Percentiles rank a stretch among this genome's conserved stretches.
These are phyloP conservation scores for Papilionanthe hybrid DNA, from an alignment of 116 monocot species.

Conservation along the genomic window DNA sequence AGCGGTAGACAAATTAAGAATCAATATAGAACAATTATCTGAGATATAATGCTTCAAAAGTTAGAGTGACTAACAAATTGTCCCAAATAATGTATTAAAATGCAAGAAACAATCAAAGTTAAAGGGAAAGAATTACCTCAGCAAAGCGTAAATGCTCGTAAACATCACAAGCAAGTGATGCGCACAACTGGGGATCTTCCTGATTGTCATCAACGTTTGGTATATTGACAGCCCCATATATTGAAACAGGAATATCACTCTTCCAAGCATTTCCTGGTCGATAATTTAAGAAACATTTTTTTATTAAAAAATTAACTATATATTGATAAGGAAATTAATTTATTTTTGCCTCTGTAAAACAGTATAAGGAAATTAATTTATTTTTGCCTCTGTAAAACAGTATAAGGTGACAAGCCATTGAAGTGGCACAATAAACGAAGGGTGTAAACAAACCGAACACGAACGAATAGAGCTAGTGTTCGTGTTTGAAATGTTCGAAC, in stretches of 20 bases:
- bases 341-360: neutral
- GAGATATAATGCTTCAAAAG: neutral
- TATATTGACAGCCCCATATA: conserved; percentile 26
- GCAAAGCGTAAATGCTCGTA: conserved; percentile 64
- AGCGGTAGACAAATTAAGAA: neutral
- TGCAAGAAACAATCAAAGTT: too few relatives aligned
- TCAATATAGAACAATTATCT: neutral
- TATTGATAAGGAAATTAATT: too few relatives aligned
- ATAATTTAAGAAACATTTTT: neutral
- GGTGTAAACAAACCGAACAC: too few relatives aligned
- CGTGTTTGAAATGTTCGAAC: too few relatives aligned
- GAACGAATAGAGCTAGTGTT: too few relatives aligned
- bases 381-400: too few relatives aligned
- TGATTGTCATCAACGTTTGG: conserved; percentile 52
- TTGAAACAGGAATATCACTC: conserved; percentile 25
- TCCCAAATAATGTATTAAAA: too few relatives aligned
- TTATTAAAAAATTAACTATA: neutral
- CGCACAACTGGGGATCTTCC: conserved; percentile 72
- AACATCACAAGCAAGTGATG: conserved; percentile 76
- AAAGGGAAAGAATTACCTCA: conserved; percentile 41
- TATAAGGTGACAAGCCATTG: too few relatives aligned
- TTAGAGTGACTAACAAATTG: too few relatives aligned
- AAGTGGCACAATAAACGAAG: too few relatives aligned
- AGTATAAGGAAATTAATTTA: neutral
- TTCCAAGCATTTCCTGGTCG: conserved; percentile 45